Percentiles rank a stretch among this genome's conserved stretches.
Evolutionary conservation across 352 stramenopile species (phyloP).

Genomic region (Plasmopara muralis): DNA sequence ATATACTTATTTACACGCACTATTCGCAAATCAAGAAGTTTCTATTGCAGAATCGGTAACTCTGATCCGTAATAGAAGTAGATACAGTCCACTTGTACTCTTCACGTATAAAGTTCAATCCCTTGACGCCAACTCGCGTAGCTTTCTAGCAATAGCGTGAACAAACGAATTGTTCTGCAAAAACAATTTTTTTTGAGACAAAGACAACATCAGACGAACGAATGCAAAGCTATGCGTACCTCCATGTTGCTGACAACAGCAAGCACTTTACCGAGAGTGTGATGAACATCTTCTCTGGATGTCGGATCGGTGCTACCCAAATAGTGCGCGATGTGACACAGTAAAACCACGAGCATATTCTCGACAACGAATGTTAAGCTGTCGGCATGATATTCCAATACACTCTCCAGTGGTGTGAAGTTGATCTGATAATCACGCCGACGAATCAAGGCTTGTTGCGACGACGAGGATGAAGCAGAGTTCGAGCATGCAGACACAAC

Average conservation of each 20-base stretch:
- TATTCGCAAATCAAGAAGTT: conserved; percentile 37
- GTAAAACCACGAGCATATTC: conserved; percentile 67
- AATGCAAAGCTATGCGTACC: conserved; percentile 27
- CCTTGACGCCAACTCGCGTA: conserved; percentile 49
- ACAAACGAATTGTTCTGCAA: conserved; percentile 58
- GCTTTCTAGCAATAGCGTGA: conserved; percentile 56
- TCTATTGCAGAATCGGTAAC: not conserved
- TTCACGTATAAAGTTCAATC: conserved; percentile 15
- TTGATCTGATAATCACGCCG: conserved; percentile 36
- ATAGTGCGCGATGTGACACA: conserved; percentile 70
- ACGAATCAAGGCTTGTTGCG: conserved; percentile 19
- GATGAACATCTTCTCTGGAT: conserved; percentile 27
- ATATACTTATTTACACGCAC: conserved; percentile 45
- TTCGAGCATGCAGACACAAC: conserved; percentile 9
- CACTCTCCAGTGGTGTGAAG: conserved; percentile 34
- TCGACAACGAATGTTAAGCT: conserved; percentile 70
- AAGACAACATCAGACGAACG: not conserved
- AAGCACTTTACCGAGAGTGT: conserved; percentile 65
- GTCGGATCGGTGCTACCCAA: conserved; percentile 28
- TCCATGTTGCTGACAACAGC: conserved; percentile 54
- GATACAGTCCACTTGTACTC: no score
- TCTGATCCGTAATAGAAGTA: no score
- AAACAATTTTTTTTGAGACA: conserved; percentile 5
- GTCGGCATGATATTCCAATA: conserved; percentile 73
- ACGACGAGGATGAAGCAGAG: conserved; percentile 17